Conservation (phyloP, 495 filamentous ascomycete species). For the Aspergillus olivimuriae region DNA sequence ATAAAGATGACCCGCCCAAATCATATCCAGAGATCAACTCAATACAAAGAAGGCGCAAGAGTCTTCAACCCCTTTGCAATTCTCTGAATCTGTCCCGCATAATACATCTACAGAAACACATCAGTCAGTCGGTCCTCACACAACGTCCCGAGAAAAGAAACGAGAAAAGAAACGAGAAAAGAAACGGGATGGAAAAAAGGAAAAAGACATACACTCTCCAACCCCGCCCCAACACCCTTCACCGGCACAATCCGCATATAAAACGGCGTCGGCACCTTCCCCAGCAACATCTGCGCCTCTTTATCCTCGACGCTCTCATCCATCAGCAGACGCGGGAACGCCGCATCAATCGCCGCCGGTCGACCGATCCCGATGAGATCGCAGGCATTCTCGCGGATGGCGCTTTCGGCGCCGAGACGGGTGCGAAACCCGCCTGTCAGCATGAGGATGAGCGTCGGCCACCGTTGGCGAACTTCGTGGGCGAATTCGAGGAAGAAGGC, state of each 20-base stretch:
- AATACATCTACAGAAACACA: constrained; percentile 24
- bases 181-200: constrained; percentile 4
- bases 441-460: constrained; percentile 42
- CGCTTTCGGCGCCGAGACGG: constrained; percentile 46
- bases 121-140: constrained; percentile 1
- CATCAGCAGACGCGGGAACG: constrained; percentile 44
- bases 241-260: constrained; percentile 27
- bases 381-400: constrained; percentile 46
- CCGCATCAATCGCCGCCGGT: constrained; percentile 44
- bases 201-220: constrained; percentile 32
- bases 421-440: constrained; percentile 52
- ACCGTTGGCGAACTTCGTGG: constrained; percentile 32
- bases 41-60: constrained; percentile 15
- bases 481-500: constrained; percentile 59
- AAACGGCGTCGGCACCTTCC: constrained; percentile 28
- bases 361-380: constrained; percentile 53
- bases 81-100: constrained; percentile 33
- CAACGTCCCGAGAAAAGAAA: constrained; percentile 1
- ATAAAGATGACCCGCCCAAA: background rate
- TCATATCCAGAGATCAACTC: background rate
- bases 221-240: constrained; percentile 36
- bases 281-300: constrained; percentile 37
- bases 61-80: constrained; percentile 32
- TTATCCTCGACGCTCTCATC: constrained; percentile 45
- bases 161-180: constrained; percentile 3